Evolutionary conservation across 306 rosid species (phyloP).

Genomic region (Glycine tomentella): DNA sequence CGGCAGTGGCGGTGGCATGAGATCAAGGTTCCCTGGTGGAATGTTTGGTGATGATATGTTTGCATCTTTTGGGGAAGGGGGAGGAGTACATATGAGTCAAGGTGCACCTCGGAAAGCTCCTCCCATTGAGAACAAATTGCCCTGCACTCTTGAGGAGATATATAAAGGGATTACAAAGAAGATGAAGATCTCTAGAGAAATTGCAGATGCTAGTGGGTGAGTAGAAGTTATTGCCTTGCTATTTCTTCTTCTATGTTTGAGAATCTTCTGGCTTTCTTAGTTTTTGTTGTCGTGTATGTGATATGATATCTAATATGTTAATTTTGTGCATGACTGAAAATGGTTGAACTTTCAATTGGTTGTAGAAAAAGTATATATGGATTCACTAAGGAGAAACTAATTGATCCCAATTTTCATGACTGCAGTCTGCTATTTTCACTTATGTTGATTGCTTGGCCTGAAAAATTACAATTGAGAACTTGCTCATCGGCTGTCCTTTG

Average conservation of each 20-base stretch:
- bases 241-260: not conserved
- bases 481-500: not conserved
- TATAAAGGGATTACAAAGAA: constrained; percentile 65
- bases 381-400: not conserved
- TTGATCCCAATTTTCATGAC: not conserved
- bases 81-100: constrained; percentile 55
- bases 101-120: constrained; percentile 62
- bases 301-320: too few species aligned
- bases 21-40: constrained; percentile 66
- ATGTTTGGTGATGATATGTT: constrained; percentile 67
- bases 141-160: constrained; percentile 70
- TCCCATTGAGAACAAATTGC: constrained; percentile 63
- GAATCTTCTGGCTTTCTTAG: not conserved
- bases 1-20: constrained; percentile 52
- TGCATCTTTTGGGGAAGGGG: constrained; percentile 56
- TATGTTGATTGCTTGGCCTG: not conserved
- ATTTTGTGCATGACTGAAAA: not conserved
- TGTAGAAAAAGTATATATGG: not conserved
- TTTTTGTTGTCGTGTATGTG: not conserved
- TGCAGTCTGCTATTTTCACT: not conserved
- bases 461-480: not conserved
- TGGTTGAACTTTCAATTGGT: constrained; percentile 17
- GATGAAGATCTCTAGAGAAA: constrained; percentile 75
- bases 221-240: constrained; percentile 22
- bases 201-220: constrained; percentile 66